Evolutionary conservation across 2,329 filamentous ascomycete species (phyloP).

Genomic region (Colletotrichum sp.): DNA sequence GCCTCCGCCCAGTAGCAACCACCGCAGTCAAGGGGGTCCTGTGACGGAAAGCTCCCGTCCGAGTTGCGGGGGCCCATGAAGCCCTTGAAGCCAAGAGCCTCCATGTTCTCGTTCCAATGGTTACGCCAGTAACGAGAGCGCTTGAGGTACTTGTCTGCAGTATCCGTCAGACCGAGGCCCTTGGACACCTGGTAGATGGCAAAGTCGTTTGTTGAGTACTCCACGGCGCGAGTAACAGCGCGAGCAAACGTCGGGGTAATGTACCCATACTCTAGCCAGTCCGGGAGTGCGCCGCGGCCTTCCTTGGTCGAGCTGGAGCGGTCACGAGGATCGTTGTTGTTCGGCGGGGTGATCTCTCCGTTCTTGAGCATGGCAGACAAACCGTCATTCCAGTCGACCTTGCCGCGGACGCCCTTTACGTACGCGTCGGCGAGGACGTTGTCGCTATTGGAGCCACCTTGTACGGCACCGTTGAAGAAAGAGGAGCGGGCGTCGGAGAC

Average conservation of each 20-base stretch:
- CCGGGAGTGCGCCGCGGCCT: conserved; percentile 71
- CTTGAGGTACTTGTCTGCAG: conserved; percentile 64
- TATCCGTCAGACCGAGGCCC: conserved; percentile 55
- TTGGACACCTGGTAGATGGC: conserved; percentile 67
- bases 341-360: conserved; percentile 66
- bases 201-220: conserved; percentile 76
- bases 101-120: conserved; percentile 68
- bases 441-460: conserved; percentile 74
- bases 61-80: conserved; percentile 68
- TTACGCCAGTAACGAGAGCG: conserved; percentile 74
- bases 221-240: conserved; percentile 68
- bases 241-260: conserved; percentile 68
- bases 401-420: conserved; percentile 68
- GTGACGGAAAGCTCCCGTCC: conserved; percentile 53
- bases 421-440: conserved; percentile 77
- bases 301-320: conserved; percentile 68
- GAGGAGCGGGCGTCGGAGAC: conserved; percentile 71
- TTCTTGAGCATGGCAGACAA: conserved; percentile 70
- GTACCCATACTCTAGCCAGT: conserved; percentile 70
- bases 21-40: conserved; percentile 64
- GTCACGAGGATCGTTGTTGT: conserved; percentile 64
- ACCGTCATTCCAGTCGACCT: conserved; percentile 68
- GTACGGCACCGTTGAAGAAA: conserved; percentile 72
- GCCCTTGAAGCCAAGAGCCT: conserved; percentile 64
- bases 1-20: conserved; percentile 70